Evolutionary conservation across 139 green algal genomes (phyloP).

Genomic region (Coelastrella sp.): DNA sequence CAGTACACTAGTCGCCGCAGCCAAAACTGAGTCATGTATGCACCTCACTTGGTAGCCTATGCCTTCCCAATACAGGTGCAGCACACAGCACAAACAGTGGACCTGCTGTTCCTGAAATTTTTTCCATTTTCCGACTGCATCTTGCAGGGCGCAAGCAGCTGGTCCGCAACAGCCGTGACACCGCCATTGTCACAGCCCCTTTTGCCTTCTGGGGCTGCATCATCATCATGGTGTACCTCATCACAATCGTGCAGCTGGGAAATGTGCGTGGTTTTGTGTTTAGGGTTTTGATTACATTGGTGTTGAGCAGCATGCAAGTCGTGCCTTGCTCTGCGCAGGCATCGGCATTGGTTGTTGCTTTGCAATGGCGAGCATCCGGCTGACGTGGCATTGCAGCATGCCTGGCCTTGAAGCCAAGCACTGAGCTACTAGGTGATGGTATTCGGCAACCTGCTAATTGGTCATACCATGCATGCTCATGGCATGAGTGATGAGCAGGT

Average conservation of each 20-base stretch:
- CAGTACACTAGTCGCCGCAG: no score
- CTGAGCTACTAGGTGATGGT: not conserved
- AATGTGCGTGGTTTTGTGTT: not conserved
- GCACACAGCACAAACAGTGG: not conserved
- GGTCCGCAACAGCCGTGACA: constrained; percentile 52
- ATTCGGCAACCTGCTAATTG: no score
- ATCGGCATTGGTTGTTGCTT: no score
- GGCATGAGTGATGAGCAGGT: not conserved
- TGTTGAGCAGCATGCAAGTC: no score
- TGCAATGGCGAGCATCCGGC: no score
- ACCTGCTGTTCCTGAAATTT: not conserved
- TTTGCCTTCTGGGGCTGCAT: constrained; percentile 45
- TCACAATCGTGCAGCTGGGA: not conserved
- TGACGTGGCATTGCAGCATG: not conserved
- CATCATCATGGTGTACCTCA: constrained; percentile 35
- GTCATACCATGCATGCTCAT: not conserved
- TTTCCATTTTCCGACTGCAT: not conserved
- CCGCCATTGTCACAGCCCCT: constrained; percentile 39
- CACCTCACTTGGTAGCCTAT: no score
- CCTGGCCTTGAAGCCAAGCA: not conserved
- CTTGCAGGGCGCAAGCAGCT: constrained; percentile 49
- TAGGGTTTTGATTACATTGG: no score
- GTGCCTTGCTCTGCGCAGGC: no score
- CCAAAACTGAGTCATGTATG: no score
- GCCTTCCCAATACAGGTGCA: no score